Evolutionary conservation across 352 stramenopile genomes (phyloP).

Genomic region (Globisporangium cystogenes): DNA sequence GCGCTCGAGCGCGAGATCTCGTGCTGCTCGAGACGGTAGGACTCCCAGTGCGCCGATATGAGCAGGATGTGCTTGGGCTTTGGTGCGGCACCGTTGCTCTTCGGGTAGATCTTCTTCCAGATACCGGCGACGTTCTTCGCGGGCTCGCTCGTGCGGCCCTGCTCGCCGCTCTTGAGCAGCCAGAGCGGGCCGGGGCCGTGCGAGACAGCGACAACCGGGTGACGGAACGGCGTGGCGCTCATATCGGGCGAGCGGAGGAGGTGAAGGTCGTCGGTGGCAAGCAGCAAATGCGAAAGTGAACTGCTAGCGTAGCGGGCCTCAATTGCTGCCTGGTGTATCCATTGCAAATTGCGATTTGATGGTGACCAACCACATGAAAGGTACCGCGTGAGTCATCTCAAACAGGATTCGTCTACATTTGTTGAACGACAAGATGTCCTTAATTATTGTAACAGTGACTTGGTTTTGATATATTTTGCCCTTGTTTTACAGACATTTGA

Average conservation of each 20-base stretch:
- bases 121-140: constrained; percentile 35
- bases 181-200: constrained; percentile 62
- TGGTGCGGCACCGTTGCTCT: constrained; percentile 11
- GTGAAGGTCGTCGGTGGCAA: background rate
- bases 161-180: constrained; percentile 43
- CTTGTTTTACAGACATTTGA: too few relatives aligned
- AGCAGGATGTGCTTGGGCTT: constrained; percentile 70
- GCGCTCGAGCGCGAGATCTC: constrained; percentile 49
- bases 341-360: too few relatives aligned
- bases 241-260: background rate
- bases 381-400: too few relatives aligned
- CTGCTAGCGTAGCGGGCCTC: too few relatives aligned
- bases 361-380: too few relatives aligned
- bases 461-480: too few relatives aligned
- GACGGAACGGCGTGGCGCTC: constrained; percentile 8
- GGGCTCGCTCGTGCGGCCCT: constrained; percentile 25
- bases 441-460: too few relatives aligned
- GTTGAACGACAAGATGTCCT: too few relatives aligned
- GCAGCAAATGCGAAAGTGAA: background rate
- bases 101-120: constrained; percentile 44
- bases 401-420: too few relatives aligned
- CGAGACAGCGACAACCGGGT: constrained; percentile 45
- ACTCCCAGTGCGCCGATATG: constrained; percentile 86
- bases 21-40: constrained; percentile 20
- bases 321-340: too few relatives aligned